These are phyloP conservation scores for Penicillium verhagenii DNA, from an alignment of 495 filamentous ascomycete genomes.

Conservation along the genomic window DNA sequence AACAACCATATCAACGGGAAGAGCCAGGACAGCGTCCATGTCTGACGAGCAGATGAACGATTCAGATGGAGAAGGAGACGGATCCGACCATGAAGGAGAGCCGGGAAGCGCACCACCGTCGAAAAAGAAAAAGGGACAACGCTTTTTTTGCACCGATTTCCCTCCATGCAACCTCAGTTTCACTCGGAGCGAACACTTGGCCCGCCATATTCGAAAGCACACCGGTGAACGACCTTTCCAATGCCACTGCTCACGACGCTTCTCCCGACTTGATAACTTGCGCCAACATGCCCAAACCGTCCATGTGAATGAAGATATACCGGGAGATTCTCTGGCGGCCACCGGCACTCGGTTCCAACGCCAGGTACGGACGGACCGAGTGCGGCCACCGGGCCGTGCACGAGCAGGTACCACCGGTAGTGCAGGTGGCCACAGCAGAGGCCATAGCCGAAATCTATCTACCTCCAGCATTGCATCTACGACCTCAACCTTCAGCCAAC, in stretches of 20 bases:
- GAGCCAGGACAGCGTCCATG: constrained; percentile 35
- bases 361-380: constrained; percentile 83
- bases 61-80: constrained; percentile 71
- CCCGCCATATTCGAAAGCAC: constrained; percentile 95
- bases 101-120: constrained; percentile 64
- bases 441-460: constrained; percentile 81
- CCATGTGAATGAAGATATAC: constrained; percentile 96
- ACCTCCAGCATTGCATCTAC: constrained; percentile 81
- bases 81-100: constrained; percentile 71
- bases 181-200: constrained; percentile 93
- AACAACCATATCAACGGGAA: constrained; percentile 14
- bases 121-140: constrained; percentile 95
- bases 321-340: constrained; percentile 86
- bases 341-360: constrained; percentile 92
- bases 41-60: constrained; percentile 80
- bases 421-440: constrained; percentile 64
- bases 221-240: constrained; percentile 97
- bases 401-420: constrained; percentile 72
- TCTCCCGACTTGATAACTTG: constrained; percentile 95
- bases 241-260: constrained; percentile 91
- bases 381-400: constrained; percentile 70
- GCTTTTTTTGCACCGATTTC: constrained; percentile 97
- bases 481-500: constrained; percentile 64
- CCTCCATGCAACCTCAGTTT: constrained; percentile 94
- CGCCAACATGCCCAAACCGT: constrained; percentile 97